phyloP scores from a whole-genome alignment of 768 basidiomycete genomes.

The Naganishia antarctica region DNA sequence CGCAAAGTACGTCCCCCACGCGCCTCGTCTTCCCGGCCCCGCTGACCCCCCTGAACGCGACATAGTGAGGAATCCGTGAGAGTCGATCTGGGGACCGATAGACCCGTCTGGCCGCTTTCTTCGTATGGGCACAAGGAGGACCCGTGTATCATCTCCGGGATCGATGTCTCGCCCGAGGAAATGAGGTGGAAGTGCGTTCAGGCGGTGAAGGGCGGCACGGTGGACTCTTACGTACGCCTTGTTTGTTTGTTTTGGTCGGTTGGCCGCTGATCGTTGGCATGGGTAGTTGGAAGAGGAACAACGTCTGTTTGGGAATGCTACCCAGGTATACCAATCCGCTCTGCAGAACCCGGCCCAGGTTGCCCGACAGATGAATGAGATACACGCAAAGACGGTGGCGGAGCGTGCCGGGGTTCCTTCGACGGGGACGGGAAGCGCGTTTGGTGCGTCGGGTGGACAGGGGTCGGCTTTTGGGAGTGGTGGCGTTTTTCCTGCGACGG shows the following conservation, averaged over 20 bases:
- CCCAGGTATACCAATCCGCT: slow-evolving; percentile 10
- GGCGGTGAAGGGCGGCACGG: slow-evolving; percentile 57
- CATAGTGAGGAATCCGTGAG: slow-evolving; percentile 1
- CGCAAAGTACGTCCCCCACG: not conserved
- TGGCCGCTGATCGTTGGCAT: not conserved
- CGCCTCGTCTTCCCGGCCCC: not conserved
- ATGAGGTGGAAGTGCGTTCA: slow-evolving; percentile 62
- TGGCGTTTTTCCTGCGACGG: slow-evolving; percentile 4
- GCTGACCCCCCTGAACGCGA: not conserved
- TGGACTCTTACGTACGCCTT: slow-evolving; percentile 64
- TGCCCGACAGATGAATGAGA: slow-evolving; percentile 19
- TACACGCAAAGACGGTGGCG: not conserved
- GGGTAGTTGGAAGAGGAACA: slow-evolving; percentile 25
- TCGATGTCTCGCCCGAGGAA: slow-evolving; percentile 76
- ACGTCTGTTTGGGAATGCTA: slow-evolving; percentile 14
- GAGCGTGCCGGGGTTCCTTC: not conserved
- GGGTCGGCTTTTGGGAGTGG: too few species aligned
- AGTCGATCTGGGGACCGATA: slow-evolving; percentile 64
- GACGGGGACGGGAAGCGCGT: slow-evolving; percentile 5
- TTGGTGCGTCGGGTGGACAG: too few species aligned
- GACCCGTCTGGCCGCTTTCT: slow-evolving; percentile 72
- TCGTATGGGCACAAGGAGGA: slow-evolving; percentile 76
- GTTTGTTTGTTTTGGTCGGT: not conserved
- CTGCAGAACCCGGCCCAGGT: slow-evolving; percentile 14
- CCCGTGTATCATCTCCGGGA: slow-evolving; percentile 59